A percentile compares a stretch with the other conserved stretches of the same genome.
These are phyloP conservation scores for Omphalotus olearius DNA, from an alignment of 1,284 basidiomycete genomes.

Conservation along the genomic window DNA sequence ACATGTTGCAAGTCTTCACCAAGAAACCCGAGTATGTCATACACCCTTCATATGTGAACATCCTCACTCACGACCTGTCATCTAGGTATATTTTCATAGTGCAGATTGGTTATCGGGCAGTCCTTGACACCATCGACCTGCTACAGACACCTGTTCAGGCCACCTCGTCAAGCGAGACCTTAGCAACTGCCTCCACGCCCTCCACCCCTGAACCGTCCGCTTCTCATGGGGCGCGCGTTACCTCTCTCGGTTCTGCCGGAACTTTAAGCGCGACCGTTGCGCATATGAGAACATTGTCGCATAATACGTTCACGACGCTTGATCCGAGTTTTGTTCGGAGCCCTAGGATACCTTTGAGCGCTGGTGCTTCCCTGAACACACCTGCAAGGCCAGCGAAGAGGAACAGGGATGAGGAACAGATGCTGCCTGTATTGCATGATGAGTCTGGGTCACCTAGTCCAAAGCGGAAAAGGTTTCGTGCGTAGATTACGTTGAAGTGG, in stretches of 20 bases:
- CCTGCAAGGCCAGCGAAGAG: background rate
- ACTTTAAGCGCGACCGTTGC: background rate
- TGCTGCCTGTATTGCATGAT: background rate
- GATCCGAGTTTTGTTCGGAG: background rate
- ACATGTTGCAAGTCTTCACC: slow-evolving; percentile 62
- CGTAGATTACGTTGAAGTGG: no score
- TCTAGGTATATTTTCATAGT: slow-evolving; percentile 49
- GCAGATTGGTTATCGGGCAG: slow-evolving; percentile 60
- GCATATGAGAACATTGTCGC: background rate
- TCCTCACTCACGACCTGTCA: background rate
- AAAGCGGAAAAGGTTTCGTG: background rate
- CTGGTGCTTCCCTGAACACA: background rate
- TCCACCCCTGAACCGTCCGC: background rate
- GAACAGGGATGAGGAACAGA: background rate
- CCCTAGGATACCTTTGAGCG: background rate
- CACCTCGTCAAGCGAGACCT: no score
- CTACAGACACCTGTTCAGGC: background rate
- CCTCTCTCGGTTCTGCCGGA: background rate
- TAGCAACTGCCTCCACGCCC: background rate
- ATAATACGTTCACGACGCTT: slow-evolving; percentile 4
- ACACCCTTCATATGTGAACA: background rate
- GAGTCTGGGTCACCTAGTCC: slow-evolving; percentile 1
- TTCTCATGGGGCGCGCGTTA: background rate
- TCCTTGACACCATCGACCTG: slow-evolving; percentile 21
- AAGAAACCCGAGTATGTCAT: slow-evolving; percentile 44